A percentile compares a stretch with the other conserved stretches of the same genome.
Evolutionary conservation across 768 basidiomycete species (phyloP).

Genomic region (Termitomyces bulborhizus): DNA sequence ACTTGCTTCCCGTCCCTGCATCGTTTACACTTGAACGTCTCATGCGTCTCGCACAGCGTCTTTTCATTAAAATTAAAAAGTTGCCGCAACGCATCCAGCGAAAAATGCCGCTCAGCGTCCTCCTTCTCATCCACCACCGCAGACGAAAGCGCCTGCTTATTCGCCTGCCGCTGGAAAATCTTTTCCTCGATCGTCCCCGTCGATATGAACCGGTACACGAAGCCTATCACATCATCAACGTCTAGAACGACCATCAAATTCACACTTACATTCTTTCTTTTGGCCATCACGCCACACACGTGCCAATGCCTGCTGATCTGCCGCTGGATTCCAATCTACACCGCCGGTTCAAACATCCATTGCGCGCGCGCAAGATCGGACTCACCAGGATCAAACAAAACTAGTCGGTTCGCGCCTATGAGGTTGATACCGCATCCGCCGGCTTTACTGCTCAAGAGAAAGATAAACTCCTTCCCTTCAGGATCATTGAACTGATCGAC

Average conservation of each 20-base stretch:
- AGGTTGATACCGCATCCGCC: constrained; percentile 97
- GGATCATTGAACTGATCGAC: constrained; percentile 97
- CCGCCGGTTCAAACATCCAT: neutral
- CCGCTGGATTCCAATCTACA: constrained; percentile 95
- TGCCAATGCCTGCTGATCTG: constrained; percentile 96
- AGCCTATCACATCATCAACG: constrained; percentile 44
- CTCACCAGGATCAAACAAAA: constrained; percentile 89
- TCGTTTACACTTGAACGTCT: constrained; percentile 95
- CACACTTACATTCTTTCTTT: constrained; percentile 90
- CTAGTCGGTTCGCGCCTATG: constrained; percentile 93
- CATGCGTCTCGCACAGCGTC: constrained; percentile 90
- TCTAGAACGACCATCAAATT: too few relatives aligned
- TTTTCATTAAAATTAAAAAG: constrained; percentile 87
- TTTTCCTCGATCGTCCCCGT: constrained; percentile 98
- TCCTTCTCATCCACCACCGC: constrained; percentile 98
- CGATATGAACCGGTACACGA: constrained; percentile 97
- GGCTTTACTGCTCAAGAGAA: constrained; percentile 91
- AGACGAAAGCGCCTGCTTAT: constrained; percentile 93
- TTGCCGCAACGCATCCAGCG: constrained; percentile 79
- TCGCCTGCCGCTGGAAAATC: constrained; percentile 96
- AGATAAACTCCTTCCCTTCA: constrained; percentile 88
- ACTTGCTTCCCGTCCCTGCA: constrained; percentile 83
- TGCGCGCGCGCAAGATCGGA: too few relatives aligned
- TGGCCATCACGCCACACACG: constrained; percentile 99
- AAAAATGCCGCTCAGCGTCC: constrained; percentile 93